A percentile compares a stretch with the other conserved stretches of the same genome.
Conservation (phyloP, 225 moss, liverwort and hornwort genomes). For the Bryoerythrophyllum caledonicum region DNA sequence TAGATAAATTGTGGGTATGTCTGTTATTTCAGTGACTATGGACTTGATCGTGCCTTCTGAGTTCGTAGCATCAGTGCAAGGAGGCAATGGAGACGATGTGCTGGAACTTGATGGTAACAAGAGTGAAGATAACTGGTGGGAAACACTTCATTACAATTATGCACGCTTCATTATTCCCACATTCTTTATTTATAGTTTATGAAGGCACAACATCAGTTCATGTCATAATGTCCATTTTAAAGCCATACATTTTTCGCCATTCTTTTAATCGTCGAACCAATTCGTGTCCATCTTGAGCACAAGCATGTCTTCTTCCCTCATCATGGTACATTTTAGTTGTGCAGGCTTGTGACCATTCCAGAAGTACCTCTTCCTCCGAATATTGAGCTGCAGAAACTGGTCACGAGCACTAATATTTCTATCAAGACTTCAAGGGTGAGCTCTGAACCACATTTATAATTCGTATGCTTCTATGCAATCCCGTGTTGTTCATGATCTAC, state of each 20-base stretch:
- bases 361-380: constrained; percentile 59
- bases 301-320: not conserved
- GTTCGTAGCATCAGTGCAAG: constrained; percentile 30
- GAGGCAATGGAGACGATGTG: constrained; percentile 51
- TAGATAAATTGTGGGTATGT: not conserved
- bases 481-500: no score
- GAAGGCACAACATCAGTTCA: no score
- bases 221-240: no score
- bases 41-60: constrained; percentile 29
- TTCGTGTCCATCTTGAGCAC: no score
- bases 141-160: not conserved
- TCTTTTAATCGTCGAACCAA: no score
- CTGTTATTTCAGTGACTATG: constrained; percentile 23
- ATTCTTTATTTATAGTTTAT: not conserved
- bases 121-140: constrained; percentile 89
- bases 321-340: not conserved
- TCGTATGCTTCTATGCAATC: not conserved
- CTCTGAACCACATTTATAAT: not conserved
- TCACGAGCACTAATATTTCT: constrained; percentile 42
- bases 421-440: constrained; percentile 52
- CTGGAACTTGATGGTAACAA: constrained; percentile 69
- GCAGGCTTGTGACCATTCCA: constrained; percentile 83
- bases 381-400: constrained; percentile 46
- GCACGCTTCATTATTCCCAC: no score
- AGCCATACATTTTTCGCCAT: no score